Evolutionary conservation across 2,329 filamentous ascomycete genomes (phyloP).

Genomic region (Albifimbria verrucaria): DNA sequence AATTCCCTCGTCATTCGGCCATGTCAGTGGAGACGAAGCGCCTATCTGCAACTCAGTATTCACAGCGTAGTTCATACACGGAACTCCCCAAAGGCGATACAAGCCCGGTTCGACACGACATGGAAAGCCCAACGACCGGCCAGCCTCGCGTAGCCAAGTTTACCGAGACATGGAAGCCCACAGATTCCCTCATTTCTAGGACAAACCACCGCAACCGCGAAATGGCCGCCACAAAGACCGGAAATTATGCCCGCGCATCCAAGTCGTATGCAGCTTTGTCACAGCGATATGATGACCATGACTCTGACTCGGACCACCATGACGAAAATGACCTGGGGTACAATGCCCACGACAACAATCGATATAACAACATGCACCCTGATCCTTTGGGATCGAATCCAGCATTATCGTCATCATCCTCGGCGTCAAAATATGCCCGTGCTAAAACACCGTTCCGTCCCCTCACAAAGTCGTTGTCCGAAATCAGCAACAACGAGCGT

Average conservation of each 20-base stretch:
- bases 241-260: constrained; percentile 26
- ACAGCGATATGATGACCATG: constrained; percentile 40
- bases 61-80: constrained; percentile 43
- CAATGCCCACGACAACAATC: constrained; percentile 21
- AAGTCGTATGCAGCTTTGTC: constrained; percentile 44
- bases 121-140: constrained; percentile 17
- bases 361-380: constrained; percentile 33
- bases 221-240: constrained; percentile 32
- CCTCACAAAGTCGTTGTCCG: constrained; percentile 33
- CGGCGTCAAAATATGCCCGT: constrained; percentile 12
- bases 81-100: constrained; percentile 46
- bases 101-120: constrained; percentile 19
- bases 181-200: constrained; percentile 51
- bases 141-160: constrained; percentile 42
- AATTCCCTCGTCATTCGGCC: constrained; percentile 42
- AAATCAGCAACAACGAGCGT: constrained; percentile 43
- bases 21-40: constrained; percentile 45
- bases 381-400: constrained; percentile 55
- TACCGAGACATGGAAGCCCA: constrained; percentile 53
- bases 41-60: constrained; percentile 36
- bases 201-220: constrained; percentile 51
- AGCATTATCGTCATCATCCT: constrained; percentile 10
- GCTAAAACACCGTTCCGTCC: constrained; percentile 17
- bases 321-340: constrained; percentile 30
- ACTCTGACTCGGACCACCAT: constrained; percentile 38